Base-by-base conservation (phyloP, 495 filamentous ascomycete genomes). In the Penicillium salamii region DNA sequence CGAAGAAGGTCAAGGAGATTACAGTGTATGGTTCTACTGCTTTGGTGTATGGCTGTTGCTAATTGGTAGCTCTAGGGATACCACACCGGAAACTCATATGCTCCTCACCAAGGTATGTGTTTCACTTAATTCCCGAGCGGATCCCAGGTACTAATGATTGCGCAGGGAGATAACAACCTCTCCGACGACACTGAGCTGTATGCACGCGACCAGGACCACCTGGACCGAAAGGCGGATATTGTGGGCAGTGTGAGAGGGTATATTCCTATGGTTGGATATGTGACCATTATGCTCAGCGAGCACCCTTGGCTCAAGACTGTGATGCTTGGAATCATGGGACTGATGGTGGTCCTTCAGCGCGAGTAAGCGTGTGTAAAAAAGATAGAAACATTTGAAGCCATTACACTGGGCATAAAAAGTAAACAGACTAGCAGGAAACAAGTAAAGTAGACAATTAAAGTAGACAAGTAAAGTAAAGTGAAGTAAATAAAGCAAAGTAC, bases 261-360 rank as follows among this genome's bases (percentile, higher is more conserved):
- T 65, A 84, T 97, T 34, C 93, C 93, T 0, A 90, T 91, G 61
- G 91, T 99, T 3, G 93, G 93, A 34, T 99, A 97, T 63, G 91
- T 97, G 24, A 99, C 93, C 7, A 99, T 99, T 60, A 78, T 99
- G 72, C 77, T 99, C 44, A 91, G 87, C 49, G 93, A 99, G 67
- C 87, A 99, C 65, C 93, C 95, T 14, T 97, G 93, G 95, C 60
- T 97, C 56, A 99, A 99, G 81, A 91, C 87, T 12, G 91, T 85
- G 1, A 84, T 97, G 79, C 65, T 99, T 60, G 92, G 89, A 3
- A 73, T 97, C 5, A 99, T 99, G 93, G 93, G 93, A 0, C 63
- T 97, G 58, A 84, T 95, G 75, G 95, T 97, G 11, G 85, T 97
- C 14, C 68, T 97, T 60, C 95, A 99, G 67, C 73, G 93, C 59